Conservation (phyloP, 2,329 filamentous ascomycete genomes). For the Fusarium buharicum region DNA sequence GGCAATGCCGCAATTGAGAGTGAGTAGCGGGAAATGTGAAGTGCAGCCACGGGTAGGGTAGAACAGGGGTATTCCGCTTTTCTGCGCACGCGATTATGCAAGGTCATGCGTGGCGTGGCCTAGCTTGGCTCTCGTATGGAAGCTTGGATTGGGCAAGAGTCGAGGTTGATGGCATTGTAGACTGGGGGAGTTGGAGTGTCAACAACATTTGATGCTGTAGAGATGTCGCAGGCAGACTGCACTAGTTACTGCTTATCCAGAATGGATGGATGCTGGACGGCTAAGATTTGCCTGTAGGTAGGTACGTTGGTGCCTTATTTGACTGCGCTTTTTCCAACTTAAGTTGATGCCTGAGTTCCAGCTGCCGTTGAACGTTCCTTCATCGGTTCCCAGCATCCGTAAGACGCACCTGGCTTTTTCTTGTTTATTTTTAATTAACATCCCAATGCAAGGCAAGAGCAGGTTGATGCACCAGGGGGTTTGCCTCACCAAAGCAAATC, state of each 20-base stretch:
- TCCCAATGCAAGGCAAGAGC: neutral
- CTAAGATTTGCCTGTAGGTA: too few species aligned
- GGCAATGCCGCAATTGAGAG: constrained; percentile 19
- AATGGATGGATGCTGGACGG: too few species aligned
- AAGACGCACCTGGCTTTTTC: neutral
- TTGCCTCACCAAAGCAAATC: neutral
- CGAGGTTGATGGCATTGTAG: constrained; percentile 1
- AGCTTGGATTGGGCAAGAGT: constrained; percentile 16
- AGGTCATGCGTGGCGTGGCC: constrained; percentile 25
- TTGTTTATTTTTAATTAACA: neutral
- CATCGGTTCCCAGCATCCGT: neutral
- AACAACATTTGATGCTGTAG: neutral
- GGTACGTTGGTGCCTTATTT: neutral
- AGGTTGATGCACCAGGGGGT: neutral
- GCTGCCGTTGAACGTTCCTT: constrained; percentile 1
- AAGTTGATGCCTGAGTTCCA: neutral
- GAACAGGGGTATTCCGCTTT: constrained; percentile 29
- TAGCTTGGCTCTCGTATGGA: constrained; percentile 16
- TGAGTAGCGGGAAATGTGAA: constrained; percentile 14
- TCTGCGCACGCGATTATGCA: constrained; percentile 22
- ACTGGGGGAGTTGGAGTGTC: neutral
- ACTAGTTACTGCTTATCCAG: too few species aligned
- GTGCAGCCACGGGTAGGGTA: constrained; percentile 20
- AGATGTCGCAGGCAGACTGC: too few species aligned
- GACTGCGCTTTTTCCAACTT: neutral